Conservation (phyloP, 2,329 filamentous ascomycete genomes). For the Acephala macrosclerotiorum region DNA sequence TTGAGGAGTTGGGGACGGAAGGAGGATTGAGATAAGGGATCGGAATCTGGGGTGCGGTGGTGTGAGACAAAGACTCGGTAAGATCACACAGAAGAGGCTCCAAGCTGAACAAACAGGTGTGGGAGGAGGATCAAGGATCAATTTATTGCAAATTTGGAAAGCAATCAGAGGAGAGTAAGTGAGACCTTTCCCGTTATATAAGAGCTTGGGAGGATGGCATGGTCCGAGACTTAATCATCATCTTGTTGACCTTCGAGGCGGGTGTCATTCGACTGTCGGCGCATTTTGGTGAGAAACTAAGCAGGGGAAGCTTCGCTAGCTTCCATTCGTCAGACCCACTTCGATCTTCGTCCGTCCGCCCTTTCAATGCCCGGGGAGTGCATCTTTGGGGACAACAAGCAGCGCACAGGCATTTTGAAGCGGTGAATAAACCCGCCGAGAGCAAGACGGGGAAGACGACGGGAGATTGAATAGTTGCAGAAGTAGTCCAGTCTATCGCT, state of each 20-base stretch:
- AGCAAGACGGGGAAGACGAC: not conserved
- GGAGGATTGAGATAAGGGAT: slow-evolving; percentile 3
- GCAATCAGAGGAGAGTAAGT: slow-evolving; percentile 5
- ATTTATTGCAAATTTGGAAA: slow-evolving; percentile 10
- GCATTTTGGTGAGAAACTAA: not conserved
- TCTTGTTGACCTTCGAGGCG: not conserved
- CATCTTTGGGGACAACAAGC: not conserved
- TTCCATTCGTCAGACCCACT: not conserved
- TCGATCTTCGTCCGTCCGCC: not conserved
- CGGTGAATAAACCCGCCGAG: not conserved
- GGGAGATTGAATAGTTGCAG: not conserved
- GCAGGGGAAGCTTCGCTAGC: not conserved
- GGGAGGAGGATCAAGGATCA: not conserved
- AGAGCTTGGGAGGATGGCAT: slow-evolving; percentile 1
- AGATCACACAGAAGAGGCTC: not conserved
- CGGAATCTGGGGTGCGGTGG: slow-evolving; percentile 14
- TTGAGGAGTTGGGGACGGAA: slow-evolving; percentile 15
- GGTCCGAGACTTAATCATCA: not conserved
- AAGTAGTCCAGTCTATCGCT: not conserved
- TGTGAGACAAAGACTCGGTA: slow-evolving; percentile 15
- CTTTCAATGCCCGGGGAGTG: not conserved
- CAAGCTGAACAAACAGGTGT: not conserved
- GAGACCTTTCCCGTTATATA: slow-evolving; percentile 15
- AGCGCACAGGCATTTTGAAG: not conserved
- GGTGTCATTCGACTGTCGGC: not conserved